Evolutionary conservation across 2,329 filamentous ascomycete genomes (phyloP).

Genomic region (Exophiala sideris): DNA sequence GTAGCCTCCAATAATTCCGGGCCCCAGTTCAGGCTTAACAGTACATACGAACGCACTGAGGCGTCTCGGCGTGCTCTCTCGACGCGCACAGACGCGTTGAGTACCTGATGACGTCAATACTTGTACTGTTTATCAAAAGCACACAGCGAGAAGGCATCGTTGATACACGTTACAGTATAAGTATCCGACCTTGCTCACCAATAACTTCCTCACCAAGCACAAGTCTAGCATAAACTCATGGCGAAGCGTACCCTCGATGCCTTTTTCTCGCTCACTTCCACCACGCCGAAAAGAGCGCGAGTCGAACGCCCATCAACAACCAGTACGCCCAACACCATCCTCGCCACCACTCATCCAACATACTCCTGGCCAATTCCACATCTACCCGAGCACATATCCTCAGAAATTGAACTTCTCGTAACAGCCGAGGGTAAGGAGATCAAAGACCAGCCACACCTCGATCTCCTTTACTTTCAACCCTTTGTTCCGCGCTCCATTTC

Average conservation of each 20-base stretch:
- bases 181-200: too few species aligned
- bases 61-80: too few species aligned
- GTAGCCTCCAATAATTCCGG: too few species aligned
- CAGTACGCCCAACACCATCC: constrained; percentile 1
- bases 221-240: constrained; percentile 25
- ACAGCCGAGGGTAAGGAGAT: constrained; percentile 56
- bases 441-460: constrained; percentile 65
- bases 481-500: constrained; percentile 61
- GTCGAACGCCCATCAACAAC: not conserved
- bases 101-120: too few species aligned
- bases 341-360: constrained; percentile 43
- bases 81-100: too few species aligned
- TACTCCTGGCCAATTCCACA: constrained; percentile 54
- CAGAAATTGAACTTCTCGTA: constrained; percentile 36
- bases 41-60: too few species aligned
- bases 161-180: too few species aligned
- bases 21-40: too few species aligned
- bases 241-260: constrained; percentile 63
- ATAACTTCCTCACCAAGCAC: not conserved
- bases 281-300: constrained; percentile 42
- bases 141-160: too few species aligned
- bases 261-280: constrained; percentile 59
- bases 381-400: constrained; percentile 44
- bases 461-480: constrained; percentile 72
- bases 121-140: too few species aligned